Evolutionary conservation across 2,329 filamentous ascomycete genomes (phyloP).

Genomic region (Cordyceps fumosorosea): DNA sequence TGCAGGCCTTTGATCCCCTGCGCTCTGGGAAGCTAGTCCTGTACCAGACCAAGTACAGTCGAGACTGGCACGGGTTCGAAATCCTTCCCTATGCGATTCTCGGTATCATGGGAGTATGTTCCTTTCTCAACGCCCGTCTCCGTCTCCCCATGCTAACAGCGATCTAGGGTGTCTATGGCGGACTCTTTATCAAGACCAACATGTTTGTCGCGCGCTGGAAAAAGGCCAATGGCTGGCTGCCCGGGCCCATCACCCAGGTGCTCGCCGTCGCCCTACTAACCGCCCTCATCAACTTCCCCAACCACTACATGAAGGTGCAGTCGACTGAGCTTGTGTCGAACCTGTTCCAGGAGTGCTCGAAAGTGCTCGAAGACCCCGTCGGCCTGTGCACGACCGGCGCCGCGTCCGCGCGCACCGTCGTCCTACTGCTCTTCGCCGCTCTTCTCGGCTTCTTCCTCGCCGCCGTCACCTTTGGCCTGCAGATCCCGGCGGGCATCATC

Average conservation of each 20-base stretch:
- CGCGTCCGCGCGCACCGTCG: conserved; percentile 73
- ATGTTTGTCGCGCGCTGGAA: conserved; percentile 81
- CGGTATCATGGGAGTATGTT: conserved; percentile 66
- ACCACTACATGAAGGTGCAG: conserved; percentile 92
- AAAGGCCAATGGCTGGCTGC: conserved; percentile 57
- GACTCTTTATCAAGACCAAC: conserved; percentile 90
- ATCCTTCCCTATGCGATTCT: conserved; percentile 80
- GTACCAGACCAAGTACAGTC: conserved; percentile 91
- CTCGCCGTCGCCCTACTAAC: conserved; percentile 72
- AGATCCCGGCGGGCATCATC: conserved; percentile 92
- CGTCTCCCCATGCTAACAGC: conserved; percentile 14
- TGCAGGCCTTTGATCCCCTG: conserved; percentile 91
- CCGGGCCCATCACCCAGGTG: conserved; percentile 74
- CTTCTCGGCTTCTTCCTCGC: conserved; percentile 79
- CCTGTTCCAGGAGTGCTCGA: conserved; percentile 84
- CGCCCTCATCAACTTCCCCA: conserved; percentile 87
- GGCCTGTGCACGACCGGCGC: conserved; percentile 84
- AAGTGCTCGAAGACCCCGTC: conserved; percentile 76
- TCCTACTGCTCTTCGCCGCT: conserved; percentile 75
- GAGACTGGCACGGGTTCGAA: conserved; percentile 91
- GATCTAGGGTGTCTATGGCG: conserved; percentile 74
- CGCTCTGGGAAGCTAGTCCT: conserved; percentile 91
- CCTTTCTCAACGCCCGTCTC: not conserved
- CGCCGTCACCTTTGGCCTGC: conserved; percentile 83
- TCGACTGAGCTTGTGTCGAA: conserved; percentile 85